phyloP scores from a whole-genome alignment of 768 basidiomycete genomes.

The Gelatoporia subvermispora region DNA sequence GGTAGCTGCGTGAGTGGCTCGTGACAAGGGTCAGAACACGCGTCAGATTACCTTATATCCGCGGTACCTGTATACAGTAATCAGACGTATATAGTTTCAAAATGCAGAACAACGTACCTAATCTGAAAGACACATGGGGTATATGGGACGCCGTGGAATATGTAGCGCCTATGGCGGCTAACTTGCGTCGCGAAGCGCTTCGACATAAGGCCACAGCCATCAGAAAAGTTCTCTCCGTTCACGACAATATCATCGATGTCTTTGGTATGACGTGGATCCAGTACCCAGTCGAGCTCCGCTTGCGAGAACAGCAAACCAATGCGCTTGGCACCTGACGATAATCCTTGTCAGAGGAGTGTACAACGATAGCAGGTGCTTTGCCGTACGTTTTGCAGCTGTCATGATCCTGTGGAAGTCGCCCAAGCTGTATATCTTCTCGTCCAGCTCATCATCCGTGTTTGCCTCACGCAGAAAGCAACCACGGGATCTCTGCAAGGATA shows the following conservation, averaged over 20 bases:
- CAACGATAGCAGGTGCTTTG: neutral
- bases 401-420: constrained; percentile 59
- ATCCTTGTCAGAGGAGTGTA: neutral
- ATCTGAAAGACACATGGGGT: constrained; percentile 63
- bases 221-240: constrained; percentile 58
- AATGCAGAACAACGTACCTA: constrained; percentile 31
- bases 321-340: constrained; percentile 52
- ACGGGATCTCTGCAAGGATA: constrained; percentile 42
- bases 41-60: constrained; percentile 46
- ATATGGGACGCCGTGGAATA: constrained; percentile 51
- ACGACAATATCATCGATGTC: constrained; percentile 59
- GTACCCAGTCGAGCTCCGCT: constrained; percentile 51
- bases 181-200: constrained; percentile 45
- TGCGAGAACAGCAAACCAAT: constrained; percentile 66
- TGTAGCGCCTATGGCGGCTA: constrained; percentile 48
- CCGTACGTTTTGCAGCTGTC: constrained; percentile 59
- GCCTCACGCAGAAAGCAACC: constrained; percentile 62
- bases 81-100: neutral
- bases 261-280: constrained; percentile 42
- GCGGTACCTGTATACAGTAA: constrained; percentile 41
- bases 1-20: neutral
- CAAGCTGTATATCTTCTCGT: constrained; percentile 48
- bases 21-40: neutral
- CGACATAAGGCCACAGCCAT: constrained; percentile 66
- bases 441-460: constrained; percentile 49